Base-by-base conservation (phyloP, 345 rosid species). In the Moricandia moricandioides region DNA sequence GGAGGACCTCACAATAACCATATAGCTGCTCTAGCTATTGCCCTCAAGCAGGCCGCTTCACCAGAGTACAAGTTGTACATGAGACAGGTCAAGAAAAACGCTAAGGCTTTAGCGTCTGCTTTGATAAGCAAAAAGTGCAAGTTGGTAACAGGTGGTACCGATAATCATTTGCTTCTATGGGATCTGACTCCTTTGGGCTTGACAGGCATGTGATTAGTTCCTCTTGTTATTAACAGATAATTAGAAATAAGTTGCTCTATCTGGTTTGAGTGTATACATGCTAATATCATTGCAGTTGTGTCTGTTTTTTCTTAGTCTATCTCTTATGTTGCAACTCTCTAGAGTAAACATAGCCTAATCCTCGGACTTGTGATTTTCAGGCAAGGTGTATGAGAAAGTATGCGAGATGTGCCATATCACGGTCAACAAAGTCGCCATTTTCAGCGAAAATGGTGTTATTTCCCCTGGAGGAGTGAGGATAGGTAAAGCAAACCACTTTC, bases 1-100 rank as follows among this genome's bases (percentile, higher is more conserved):
- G 98, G 97, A 2, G 98, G 98, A 1, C 96, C 97, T 8, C 97
- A 93, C 77, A 93, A 91, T 76, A 93, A 89, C 84, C 98, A 93
- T 73, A 91, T 89, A 88, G 99, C 97, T 72, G 97, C 99, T 71
- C 92, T 95, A 67, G 97, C 97, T 60, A 82, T 92, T 72, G 93
- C 99, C 74, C 85, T 95, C 66, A 95, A 90, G 81, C 97, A 95
- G 85, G 97, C 86, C 18, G 91, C 90, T 57, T 85, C 90, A 18
- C 90, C 89, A 26, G 96, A 84, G 78, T 93, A 77, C 80, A 87
- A 85, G 71, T 75, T 83, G 54, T 91, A 91, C 79, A 93, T 93
- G 91, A 88, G 85, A 45, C 98, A 88, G 78, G 96, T 93, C 60
- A 91, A 86, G 85, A 89, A 80, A 77, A 93, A 93, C 82, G 88